Evolutionary conservation across 2,329 filamentous ascomycete species (phyloP).

Genomic region (Sphaerulina vaccinii): DNA sequence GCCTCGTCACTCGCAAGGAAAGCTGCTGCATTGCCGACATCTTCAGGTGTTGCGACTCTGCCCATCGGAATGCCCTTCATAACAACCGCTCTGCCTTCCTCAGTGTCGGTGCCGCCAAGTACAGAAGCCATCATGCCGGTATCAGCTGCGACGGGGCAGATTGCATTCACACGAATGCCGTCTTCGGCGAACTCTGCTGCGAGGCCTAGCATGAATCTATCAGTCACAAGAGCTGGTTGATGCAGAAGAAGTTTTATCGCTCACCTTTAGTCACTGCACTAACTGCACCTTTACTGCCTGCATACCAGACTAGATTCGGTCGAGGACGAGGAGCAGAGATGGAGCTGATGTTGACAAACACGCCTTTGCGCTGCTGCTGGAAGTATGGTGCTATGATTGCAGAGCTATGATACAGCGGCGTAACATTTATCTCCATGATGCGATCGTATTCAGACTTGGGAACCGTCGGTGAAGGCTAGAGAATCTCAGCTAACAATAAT

Average conservation of each 20-base stretch:
- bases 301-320: slow-evolving; percentile 35
- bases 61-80: slow-evolving; percentile 31
- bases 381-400: slow-evolving; percentile 36
- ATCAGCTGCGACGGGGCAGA: slow-evolving; percentile 32
- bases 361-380: slow-evolving; percentile 25
- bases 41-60: slow-evolving; percentile 27
- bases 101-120: slow-evolving; percentile 19
- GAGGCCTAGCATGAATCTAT: slow-evolving; percentile 16
- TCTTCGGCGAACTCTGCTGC: slow-evolving; percentile 32
- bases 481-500: slow-evolving; percentile 11
- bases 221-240: background rate
- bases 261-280: slow-evolving; percentile 24
- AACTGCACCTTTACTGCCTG: slow-evolving; percentile 32
- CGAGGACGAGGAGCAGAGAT: slow-evolving; percentile 30
- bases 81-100: slow-evolving; percentile 26
- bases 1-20: slow-evolving; percentile 35
- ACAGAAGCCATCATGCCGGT: slow-evolving; percentile 32
- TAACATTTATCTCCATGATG: slow-evolving; percentile 37
- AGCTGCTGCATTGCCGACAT: slow-evolving; percentile 30
- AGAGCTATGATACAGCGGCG: slow-evolving; percentile 36
- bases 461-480: slow-evolving; percentile 31
- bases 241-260: background rate
- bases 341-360: slow-evolving; percentile 33
- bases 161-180: slow-evolving; percentile 30
- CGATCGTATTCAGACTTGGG: slow-evolving; percentile 35